These are phyloP conservation scores for Aphanoascus verrucosus DNA, from an alignment of 2,329 filamentous ascomycete genomes.

Conservation along the genomic window DNA sequence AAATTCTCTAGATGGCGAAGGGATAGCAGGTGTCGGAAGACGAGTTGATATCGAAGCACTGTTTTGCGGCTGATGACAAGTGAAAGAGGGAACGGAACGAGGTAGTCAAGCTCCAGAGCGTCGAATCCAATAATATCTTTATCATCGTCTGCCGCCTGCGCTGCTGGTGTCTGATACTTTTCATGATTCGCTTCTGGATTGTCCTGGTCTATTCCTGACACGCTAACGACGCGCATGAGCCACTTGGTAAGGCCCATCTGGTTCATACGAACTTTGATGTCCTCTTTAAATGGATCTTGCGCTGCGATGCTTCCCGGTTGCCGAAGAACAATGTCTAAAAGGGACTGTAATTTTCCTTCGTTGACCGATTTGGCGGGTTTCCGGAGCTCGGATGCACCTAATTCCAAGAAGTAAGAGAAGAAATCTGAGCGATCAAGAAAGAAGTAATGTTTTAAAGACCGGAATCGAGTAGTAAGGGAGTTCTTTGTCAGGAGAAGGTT, in stretches of 20 bases:
- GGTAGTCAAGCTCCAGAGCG: conserved; percentile 85
- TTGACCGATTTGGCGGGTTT: conserved; percentile 86
- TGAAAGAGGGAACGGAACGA: conserved; percentile 87
- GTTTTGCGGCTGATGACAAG: conserved; percentile 94
- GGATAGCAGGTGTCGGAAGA: conserved; percentile 88
- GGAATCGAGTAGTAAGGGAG: conserved; percentile 71
- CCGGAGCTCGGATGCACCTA: conserved; percentile 76
- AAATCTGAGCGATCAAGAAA: conserved; percentile 97
- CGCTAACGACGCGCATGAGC: conserved; percentile 91
- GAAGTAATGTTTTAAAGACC: conserved; percentile 96
- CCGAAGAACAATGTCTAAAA: conserved; percentile 92
- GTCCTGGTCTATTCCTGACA: conserved; percentile 87
- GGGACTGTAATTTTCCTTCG: conserved; percentile 80
- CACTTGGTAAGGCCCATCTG: conserved; percentile 86
- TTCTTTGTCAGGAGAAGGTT: conserved; percentile 87
- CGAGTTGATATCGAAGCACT: conserved; percentile 87
- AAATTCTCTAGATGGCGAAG: conserved; percentile 81
- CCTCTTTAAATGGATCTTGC: conserved; percentile 93
- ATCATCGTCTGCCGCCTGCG: conserved; percentile 56
- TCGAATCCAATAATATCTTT: conserved; percentile 86
- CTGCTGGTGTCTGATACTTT: conserved; percentile 60
- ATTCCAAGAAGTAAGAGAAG: conserved; percentile 94
- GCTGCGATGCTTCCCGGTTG: conserved; percentile 91
- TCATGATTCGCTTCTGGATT: conserved; percentile 51
- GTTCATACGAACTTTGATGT: conserved; percentile 96